Conservation (phyloP, 345 rosid genomes). For the Eucalyptus erythrocorys region DNA sequence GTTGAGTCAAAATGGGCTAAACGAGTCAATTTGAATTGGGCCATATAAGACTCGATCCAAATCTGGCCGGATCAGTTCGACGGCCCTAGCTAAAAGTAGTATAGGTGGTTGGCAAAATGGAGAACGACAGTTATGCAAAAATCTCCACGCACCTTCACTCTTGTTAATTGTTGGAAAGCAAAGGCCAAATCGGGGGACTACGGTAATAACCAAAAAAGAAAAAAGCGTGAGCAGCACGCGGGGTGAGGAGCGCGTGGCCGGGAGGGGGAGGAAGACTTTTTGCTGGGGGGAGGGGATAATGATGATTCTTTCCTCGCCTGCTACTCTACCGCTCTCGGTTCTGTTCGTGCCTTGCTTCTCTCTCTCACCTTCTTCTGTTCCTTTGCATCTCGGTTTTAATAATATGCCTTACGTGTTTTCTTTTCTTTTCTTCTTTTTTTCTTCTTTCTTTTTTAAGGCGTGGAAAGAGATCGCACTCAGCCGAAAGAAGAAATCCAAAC, state of each 20-base stretch:
- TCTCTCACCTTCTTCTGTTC: not conserved
- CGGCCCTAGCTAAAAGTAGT: not conserved
- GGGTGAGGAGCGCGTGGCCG: not conserved
- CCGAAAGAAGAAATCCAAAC: not conserved
- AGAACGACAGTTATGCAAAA: not conserved
- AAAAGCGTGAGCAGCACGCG: not conserved
- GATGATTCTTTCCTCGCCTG: not conserved
- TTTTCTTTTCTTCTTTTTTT: not conserved
- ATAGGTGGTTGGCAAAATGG: too few relatives aligned
- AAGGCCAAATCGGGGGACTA: accelerated
- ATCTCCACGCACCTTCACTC: not conserved
- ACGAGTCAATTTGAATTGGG: not conserved
- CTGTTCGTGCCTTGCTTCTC: not conserved
- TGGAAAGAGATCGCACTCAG: not conserved
- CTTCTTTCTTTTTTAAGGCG: not conserved
- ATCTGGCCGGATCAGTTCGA: not conserved
- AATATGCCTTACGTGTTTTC: not conserved
- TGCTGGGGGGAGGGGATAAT: not conserved
- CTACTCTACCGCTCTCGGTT: not conserved
- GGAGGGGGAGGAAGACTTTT: not conserved
- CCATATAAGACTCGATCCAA: not conserved
- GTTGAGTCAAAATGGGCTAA: accelerated
- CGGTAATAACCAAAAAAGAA: accelerated
- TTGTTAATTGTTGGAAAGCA: not conserved
- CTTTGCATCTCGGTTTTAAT: not conserved